phyloP scores from a whole-genome alignment of 1,284 basidiomycete genomes.

The Ceratobasidium sp. region DNA sequence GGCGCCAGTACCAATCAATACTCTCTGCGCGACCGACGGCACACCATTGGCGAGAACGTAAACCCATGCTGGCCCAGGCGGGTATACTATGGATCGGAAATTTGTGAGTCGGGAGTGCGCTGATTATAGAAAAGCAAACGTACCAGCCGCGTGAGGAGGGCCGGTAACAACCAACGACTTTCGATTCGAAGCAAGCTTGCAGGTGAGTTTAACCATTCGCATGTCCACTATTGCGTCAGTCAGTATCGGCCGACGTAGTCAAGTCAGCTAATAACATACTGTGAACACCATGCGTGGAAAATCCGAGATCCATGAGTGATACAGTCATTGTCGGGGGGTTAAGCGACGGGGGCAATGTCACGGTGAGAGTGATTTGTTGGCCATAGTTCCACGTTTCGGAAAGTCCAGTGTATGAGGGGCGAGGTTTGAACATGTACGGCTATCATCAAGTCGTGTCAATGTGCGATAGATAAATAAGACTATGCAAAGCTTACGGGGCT shows the following conservation, averaged over 20 bases:
- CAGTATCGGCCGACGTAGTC: neutral
- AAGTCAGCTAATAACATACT: constrained; percentile 42
- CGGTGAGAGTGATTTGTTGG: constrained; percentile 73
- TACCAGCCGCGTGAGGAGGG: constrained; percentile 55
- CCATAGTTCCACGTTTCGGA: constrained; percentile 74
- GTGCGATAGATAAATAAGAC: neutral
- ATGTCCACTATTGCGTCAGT: constrained; percentile 57
- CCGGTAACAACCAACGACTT: constrained; percentile 59
- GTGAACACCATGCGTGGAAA: constrained; percentile 78
- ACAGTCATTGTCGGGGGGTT: constrained; percentile 64
- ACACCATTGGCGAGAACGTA: constrained; percentile 57
- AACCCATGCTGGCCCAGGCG: constrained; percentile 54
- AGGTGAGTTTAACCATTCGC: constrained; percentile 70
- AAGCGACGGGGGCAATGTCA: constrained; percentile 62
- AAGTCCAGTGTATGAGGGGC: constrained; percentile 75
- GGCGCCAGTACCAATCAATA: constrained; percentile 55
- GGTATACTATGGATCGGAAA: no score
- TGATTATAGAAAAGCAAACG: neutral
- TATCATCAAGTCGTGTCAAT: neutral
- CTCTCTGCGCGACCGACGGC: constrained; percentile 54
- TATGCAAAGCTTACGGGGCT: constrained; percentile 64
- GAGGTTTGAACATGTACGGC: constrained; percentile 71
- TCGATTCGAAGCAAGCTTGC: constrained; percentile 50
- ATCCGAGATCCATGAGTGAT: constrained; percentile 80
- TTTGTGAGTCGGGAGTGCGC: no score